Conservation (phyloP, 148 eudicot genomes). For the Rhododendron griersonianum region DNA sequence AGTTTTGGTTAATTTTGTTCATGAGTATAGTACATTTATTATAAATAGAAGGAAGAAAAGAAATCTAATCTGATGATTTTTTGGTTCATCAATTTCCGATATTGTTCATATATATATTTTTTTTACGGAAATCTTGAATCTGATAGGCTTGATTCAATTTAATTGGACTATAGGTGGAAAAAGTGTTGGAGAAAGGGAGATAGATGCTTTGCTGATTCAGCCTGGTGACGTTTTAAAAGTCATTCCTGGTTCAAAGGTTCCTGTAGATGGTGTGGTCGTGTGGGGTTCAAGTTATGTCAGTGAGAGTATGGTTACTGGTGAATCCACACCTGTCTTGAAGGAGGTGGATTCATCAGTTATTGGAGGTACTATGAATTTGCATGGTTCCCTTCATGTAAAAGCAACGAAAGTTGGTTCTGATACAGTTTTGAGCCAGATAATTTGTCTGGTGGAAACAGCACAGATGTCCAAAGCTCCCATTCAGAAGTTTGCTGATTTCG, state of each 20-base stretch:
- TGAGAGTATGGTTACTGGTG: conserved; percentile 99
- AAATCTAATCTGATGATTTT: background rate
- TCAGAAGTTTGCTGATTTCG: conserved; percentile 89
- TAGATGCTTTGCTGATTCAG: conserved; percentile 89
- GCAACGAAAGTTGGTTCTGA: conserved; percentile 93
- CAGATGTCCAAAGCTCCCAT: conserved; percentile 99
- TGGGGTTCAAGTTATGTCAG: conserved; percentile 95
- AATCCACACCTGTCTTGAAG: conserved; percentile 79
- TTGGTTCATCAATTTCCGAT: background rate
- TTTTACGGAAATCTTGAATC: background rate
- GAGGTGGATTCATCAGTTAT: conserved; percentile 62
- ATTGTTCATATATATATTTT: background rate
- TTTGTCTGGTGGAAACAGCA: conserved; percentile 88
- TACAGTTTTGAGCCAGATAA: conserved; percentile 94
- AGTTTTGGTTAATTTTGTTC: background rate
- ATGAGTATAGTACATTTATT: background rate
- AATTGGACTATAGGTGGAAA: conserved; percentile 55
- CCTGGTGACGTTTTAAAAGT: conserved; percentile 89
- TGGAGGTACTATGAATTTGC: conserved; percentile 94
- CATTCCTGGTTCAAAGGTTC: conserved; percentile 87
- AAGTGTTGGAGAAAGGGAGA: conserved; percentile 66
- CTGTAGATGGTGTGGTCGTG: conserved; percentile 79
- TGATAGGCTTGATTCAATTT: conserved; percentile 10
- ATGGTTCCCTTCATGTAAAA: conserved; percentile 85
- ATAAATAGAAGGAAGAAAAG: background rate